Base-by-base conservation (phyloP, 768 basidiomycete species). In the Pleurotus ostreatus region DNA sequence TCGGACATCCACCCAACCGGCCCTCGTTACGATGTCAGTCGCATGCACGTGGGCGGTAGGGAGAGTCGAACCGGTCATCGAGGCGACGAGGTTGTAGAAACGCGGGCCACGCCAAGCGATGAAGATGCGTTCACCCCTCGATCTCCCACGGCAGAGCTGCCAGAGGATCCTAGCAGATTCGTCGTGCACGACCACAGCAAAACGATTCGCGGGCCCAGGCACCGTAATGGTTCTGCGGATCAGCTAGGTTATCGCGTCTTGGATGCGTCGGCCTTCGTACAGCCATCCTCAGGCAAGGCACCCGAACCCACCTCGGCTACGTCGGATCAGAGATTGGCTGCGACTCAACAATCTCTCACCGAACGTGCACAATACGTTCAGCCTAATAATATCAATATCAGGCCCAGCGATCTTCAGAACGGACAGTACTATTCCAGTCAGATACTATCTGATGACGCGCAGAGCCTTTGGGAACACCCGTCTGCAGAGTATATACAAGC, bases 121-220 rank as follows among this genome's bases (percentile, higher is more conserved):
- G 81, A 78, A 15, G 80, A 77, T 20, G 74, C 76, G 5, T 85
- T 79, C 60, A 90, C 88, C 0, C 88, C 88, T 4, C 80, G 86
- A 20, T 89, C 88, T 2, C 85, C 86, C 1, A 79, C 81, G 30
- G 77, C 76, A 11, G 75, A 71, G n/a, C 73, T 88, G 15, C 85
- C 86, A 2, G 82, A 83, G 2, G 65, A 71, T 37, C 45, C 57
- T n/a, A 53, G 51, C 20, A 40, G 51, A n/a, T 53, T 39, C 25
- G 51, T 23, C 39, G 20, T 53, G 16, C 51, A 16, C 22, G 51
- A 53, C 23, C 51, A 53, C 41, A 38, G 34, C 15, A 39, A 53
- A 22, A 74, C 70, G 11, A 65, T 78, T 38, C 71, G 82, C 22
- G 72, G 71, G 49, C 51, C 51, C 5, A 81, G 82, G 57, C 74